Base-by-base conservation (phyloP, 2,329 filamentous ascomycete genomes). In the Pyrenochaeta sp. region DNA sequence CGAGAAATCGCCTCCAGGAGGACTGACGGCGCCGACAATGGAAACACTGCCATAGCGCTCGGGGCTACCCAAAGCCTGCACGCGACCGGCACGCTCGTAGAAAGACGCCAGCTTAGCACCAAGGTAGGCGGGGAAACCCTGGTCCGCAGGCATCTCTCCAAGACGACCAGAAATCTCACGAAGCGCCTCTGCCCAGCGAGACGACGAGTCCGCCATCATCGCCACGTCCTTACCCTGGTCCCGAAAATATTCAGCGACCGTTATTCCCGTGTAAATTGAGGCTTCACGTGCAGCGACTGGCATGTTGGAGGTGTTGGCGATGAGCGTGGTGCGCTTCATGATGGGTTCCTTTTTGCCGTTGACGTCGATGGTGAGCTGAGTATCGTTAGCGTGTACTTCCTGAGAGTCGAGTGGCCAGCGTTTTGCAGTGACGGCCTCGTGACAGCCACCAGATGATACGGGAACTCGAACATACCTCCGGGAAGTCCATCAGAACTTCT, bases 261-360 rank as follows among this genome's bases (percentile, higher is more conserved):
- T 96, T 55, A 96, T 96, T 69, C 85, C 94, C 3, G 94, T 99
- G 77, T 99, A 99, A 71, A 99, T 99, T 55, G 94, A 99, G 44
- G 94, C 94, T 75, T 99, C 94, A 77, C 94, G 90, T 50, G 94
- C 94, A 55, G 94, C 94, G 67, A 99, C 94, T 51, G 94, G 94
- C 94, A 99, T 99, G 81, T 99, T 99, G 64, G 94, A 99, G 29
- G 94, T 99, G 77, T 99, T 99, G 73, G 94, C 94, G 69, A 99
- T 97, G 50, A 99, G 82, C 15, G 91, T 95, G 11, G 94, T 99
- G 73, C 94, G 93, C 85, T 99, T 99, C 94, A 99, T 99, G 80
- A 99, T 99, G 60, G 93, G 92, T 73, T 99, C 94, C 76, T 93
- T 88, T 69, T 93, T 90, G 63, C 94, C 94, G 29, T 96, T 88